Evolutionary conservation across 768 basidiomycete species (phyloP).

Genomic region (Hygrocybe punicea): DNA sequence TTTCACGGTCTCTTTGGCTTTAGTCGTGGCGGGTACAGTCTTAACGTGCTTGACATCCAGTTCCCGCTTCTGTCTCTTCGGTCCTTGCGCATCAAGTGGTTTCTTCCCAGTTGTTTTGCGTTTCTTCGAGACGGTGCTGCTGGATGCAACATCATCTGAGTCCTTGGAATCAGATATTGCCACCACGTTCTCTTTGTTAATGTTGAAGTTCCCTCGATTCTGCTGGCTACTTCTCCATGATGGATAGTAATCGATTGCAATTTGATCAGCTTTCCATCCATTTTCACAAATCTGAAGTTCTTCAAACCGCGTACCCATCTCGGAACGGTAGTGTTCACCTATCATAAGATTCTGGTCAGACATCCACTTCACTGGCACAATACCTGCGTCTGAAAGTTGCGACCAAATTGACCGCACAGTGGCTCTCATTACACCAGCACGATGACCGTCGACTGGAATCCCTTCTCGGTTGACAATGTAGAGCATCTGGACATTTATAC

Average conservation of each 20-base stretch:
- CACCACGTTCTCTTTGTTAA: no score
- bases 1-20: no score
- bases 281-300: constrained; percentile 19
- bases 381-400: background rate
- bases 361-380: background rate
- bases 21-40: no score
- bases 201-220: no score
- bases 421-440: constrained; percentile 3
- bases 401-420: background rate
- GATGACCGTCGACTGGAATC: background rate
- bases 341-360: background rate
- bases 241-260: constrained; percentile 17
- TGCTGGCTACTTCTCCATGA: constrained; percentile 9
- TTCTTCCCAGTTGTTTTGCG: no score
- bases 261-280: constrained; percentile 20
- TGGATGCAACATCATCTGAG: no score
- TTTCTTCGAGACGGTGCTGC: no score
- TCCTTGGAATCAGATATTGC: no score
- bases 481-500: constrained; percentile 9
- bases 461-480: constrained; percentile 13
- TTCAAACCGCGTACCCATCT: constrained; percentile 14
- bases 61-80: no score
- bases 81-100: no score
- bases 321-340: constrained; percentile 4
- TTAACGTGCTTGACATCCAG: no score